Evolutionary conservation across 768 basidiomycete species (phyloP).

Genomic region (Artomyces pyxidatus): DNA sequence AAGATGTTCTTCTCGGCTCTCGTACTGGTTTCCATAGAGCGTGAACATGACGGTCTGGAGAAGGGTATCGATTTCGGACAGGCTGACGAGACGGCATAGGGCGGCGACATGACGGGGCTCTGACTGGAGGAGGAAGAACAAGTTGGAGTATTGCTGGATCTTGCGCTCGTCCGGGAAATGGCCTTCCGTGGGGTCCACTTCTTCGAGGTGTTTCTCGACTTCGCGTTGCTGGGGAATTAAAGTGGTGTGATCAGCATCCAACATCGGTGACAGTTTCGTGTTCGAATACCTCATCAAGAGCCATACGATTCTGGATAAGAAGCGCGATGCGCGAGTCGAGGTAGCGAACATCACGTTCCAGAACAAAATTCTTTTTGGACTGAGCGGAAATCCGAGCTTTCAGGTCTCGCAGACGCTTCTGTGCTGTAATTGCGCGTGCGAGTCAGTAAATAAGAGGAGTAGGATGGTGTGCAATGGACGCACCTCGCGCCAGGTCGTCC

Average conservation of each 20-base stretch:
- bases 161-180: conserved; percentile 92
- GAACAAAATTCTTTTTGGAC: conserved; percentile 99
- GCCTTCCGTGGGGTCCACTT: conserved; percentile 88
- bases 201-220: conserved; percentile 91
- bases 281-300: conserved; percentile 75
- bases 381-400: conserved; percentile 97
- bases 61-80: conserved; percentile 97
- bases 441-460: conserved; percentile 3
- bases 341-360: conserved; percentile 97
- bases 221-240: conserved; percentile 67
- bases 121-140: conserved; percentile 97
- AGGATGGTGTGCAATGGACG: conserved; percentile 20
- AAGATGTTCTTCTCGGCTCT: conserved; percentile 95
- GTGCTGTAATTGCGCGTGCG: conserved; percentile 46
- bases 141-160: conserved; percentile 92
- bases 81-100: conserved; percentile 90
- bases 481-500: conserved; percentile 91
- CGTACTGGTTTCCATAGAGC: conserved; percentile 98
- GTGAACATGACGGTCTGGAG: conserved; percentile 99
- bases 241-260: conserved; percentile 10
- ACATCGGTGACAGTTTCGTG: not conserved
- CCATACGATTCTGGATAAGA: conserved; percentile 98
- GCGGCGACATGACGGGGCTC: conserved; percentile 97
- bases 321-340: conserved; percentile 95
- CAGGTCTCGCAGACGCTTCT: conserved; percentile 92